Conservation (phyloP, 495 filamentous ascomycete species). For the Podospora didyma region DNA sequence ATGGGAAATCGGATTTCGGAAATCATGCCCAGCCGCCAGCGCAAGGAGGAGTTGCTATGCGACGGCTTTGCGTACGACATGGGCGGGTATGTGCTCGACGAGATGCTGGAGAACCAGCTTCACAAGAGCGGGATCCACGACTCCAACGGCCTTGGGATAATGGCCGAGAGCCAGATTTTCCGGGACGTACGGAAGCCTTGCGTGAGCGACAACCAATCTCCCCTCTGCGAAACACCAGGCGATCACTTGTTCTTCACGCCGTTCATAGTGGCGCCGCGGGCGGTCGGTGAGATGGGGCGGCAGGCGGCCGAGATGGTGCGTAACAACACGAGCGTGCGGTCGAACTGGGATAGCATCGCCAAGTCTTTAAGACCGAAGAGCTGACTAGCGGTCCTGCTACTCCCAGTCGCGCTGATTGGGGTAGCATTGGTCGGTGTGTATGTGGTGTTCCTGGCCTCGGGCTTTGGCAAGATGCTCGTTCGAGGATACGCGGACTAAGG, state of each 20-base stretch:
- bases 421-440: too few relatives aligned
- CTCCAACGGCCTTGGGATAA: constrained; percentile 24
- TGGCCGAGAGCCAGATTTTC: constrained; percentile 17
- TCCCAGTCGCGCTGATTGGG: neutral
- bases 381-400: neutral
- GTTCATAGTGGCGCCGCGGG: constrained; percentile 27
- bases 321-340: constrained; percentile 3
- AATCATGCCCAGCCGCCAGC: too few relatives aligned
- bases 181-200: constrained; percentile 29
- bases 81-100: constrained; percentile 21
- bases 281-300: constrained; percentile 28
- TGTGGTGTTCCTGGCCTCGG: too few relatives aligned
- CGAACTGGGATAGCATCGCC: neutral
- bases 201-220: neutral
- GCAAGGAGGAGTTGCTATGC: constrained; percentile 14
- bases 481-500: too few relatives aligned
- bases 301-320: constrained; percentile 24
- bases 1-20: too few relatives aligned
- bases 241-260: constrained; percentile 33
- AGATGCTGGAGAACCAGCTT: constrained; percentile 33
- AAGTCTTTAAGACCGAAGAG: too few relatives aligned
- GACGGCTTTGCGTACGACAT: constrained; percentile 27
- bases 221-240: constrained; percentile 24
- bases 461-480: too few relatives aligned
- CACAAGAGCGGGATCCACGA: constrained; percentile 25